Conservation (phyloP, 352 stramenopile species). For the Phytophthora syringae region DNA sequence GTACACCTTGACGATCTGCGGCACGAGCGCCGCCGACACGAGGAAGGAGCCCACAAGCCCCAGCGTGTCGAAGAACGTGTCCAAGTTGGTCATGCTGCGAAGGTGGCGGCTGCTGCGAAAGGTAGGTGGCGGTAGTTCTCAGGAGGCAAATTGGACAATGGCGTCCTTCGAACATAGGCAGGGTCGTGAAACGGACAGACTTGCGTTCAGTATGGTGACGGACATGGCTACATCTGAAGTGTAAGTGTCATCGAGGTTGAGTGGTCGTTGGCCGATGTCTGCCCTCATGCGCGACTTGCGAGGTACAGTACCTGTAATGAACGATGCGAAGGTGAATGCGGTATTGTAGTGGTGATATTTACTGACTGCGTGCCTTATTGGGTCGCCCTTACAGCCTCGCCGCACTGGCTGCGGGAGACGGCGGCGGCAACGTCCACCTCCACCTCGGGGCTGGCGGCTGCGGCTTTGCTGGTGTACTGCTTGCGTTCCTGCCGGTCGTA, state of each 20-base stretch:
- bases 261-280: conserved; percentile 30
- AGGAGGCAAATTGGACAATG: not conserved
- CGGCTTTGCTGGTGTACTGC: conserved; percentile 18
- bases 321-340: too few species aligned
- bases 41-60: conserved; percentile 68
- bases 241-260: conserved; percentile 20
- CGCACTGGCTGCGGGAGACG: conserved; percentile 16
- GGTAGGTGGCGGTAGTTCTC: not conserved
- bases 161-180: conserved; percentile 10
- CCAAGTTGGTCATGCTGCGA: conserved; percentile 28
- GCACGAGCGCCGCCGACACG: conserved; percentile 61
- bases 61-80: conserved; percentile 53
- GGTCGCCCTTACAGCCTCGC: conserved; percentile 1
- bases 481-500: conserved; percentile 39
- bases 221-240: conserved; percentile 15
- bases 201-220: conserved; percentile 5
- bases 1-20: conserved; percentile 70
- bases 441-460: conserved; percentile 24
- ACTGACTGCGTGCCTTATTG: not conserved
- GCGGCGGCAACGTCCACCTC: conserved; percentile 26
- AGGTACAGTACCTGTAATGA: too few species aligned
- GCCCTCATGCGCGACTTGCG: conserved; percentile 1
- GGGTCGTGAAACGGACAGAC: not conserved
- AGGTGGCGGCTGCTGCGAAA: not conserved
- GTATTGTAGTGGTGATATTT: not conserved